Percentiles rank a stretch among this genome's conserved stretches.
These are phyloP conservation scores for Rhynchospora pubera DNA, from an alignment of 176 grass and related monocot genomes.

Conservation along the genomic window DNA sequence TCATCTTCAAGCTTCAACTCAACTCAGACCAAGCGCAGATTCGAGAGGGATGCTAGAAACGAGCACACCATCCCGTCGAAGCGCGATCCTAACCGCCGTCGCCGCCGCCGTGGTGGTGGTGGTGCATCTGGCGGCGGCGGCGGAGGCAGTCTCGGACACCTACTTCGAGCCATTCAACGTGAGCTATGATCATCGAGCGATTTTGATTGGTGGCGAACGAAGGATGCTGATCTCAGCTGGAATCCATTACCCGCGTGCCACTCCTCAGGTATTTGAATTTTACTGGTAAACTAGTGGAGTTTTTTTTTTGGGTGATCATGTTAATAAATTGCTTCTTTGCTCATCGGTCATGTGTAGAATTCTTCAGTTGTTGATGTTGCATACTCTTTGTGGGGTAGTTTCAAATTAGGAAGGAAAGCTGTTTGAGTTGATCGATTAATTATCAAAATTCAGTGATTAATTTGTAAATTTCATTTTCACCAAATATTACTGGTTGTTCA, in stretches of 20 bases:
- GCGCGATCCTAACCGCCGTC: neutral
- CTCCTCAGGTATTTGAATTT: conserved; percentile 37
- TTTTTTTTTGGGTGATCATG: neutral
- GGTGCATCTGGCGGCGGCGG: conserved; percentile 27
- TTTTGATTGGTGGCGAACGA: conserved; percentile 55
- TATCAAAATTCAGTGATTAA: neutral
- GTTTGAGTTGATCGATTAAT: neutral
- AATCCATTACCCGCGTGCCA: conserved; percentile 84
- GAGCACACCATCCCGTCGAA: neutral
- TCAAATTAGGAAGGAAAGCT: neutral
- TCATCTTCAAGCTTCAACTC: neutral
- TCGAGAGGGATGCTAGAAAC: neutral
- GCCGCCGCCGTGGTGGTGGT: neutral
- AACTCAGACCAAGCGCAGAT: neutral
- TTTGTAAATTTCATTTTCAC: neutral
- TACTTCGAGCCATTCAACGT: conserved; percentile 97
- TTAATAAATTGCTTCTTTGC: neutral
- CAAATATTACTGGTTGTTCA: neutral
- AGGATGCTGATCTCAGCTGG: conserved; percentile 88
- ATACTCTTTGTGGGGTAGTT: neutral
- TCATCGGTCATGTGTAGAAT: too few species aligned
- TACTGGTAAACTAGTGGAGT: neutral
- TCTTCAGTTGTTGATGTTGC: neutral
- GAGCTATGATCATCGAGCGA: conserved; percentile 82
- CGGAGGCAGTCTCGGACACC: neutral